A percentile compares a stretch with the other conserved stretches of the same genome.
These are phyloP conservation scores for Phytophthora lateralis DNA, from an alignment of 352 stramenopile genomes.

Conservation along the genomic window DNA sequence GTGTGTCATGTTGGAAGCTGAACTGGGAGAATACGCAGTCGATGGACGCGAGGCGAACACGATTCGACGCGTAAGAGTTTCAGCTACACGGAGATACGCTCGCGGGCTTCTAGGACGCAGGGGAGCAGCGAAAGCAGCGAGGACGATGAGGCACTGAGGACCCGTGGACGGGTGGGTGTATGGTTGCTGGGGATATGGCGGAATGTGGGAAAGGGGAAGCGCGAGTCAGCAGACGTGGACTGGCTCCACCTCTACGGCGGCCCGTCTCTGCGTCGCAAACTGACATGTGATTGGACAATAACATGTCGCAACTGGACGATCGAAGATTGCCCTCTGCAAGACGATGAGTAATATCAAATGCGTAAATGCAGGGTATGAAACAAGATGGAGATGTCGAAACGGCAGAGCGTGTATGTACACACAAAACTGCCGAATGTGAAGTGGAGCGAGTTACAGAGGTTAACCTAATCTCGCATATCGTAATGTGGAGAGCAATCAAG, in stretches of 20 bases:
- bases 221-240: slow-evolving; percentile 27
- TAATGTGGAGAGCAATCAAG: background rate
- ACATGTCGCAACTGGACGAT: background rate
- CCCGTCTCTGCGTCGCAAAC: background rate
- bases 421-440: background rate
- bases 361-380: background rate
- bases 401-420: background rate
- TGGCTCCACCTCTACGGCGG: slow-evolving; percentile 25
- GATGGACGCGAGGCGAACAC: background rate
- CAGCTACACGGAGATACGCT: slow-evolving; percentile 14
- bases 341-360: background rate
- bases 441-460: background rate
- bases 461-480: background rate
- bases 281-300: background rate
- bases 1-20: slow-evolving; percentile 4
- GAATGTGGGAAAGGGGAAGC: slow-evolving; percentile 30
- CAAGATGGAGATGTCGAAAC: too few relatives aligned
- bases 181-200: slow-evolving; percentile 20
- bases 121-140: slow-evolving; percentile 3
- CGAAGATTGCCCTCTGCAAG: background rate
- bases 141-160: slow-evolving; percentile 7
- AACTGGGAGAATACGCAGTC: background rate
- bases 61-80: slow-evolving; percentile 9
- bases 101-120: slow-evolving; percentile 7
- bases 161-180: background rate